A percentile compares a stretch with the other conserved stretches of the same genome.
These are phyloP conservation scores for Ceratocystiopsis brevicomis DNA, from an alignment of 2,329 filamentous ascomycete genomes.

Conservation along the genomic window DNA sequence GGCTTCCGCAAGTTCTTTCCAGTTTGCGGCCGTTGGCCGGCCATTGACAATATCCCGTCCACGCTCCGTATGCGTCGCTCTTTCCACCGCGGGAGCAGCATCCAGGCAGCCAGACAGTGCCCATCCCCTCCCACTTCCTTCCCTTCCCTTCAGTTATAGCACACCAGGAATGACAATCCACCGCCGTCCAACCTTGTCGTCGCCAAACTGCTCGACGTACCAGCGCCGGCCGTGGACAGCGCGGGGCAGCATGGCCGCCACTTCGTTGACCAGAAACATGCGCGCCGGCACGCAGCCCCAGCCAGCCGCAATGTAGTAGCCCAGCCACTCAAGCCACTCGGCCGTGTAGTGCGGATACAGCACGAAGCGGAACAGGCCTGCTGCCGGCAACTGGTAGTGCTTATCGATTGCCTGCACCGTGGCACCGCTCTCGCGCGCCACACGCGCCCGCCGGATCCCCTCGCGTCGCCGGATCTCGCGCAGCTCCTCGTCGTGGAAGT, in stretches of 20 bases:
- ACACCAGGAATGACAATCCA: constrained; percentile 51
- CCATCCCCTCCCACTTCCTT: too few species aligned
- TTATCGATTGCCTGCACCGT: constrained; percentile 38
- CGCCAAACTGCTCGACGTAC: constrained; percentile 79
- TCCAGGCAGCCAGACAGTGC: too few species aligned
- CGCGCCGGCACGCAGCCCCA: constrained; percentile 54
- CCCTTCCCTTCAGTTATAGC: constrained; percentile 10
- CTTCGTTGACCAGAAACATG: constrained; percentile 68
- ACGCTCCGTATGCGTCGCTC: too few species aligned
- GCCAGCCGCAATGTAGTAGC: constrained; percentile 63
- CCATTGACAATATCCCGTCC: too few species aligned
- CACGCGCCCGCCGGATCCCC: constrained; percentile 33
- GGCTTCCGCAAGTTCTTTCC: too few species aligned
- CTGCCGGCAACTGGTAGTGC: constrained; percentile 71
- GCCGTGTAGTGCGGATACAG: constrained; percentile 88
- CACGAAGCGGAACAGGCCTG: constrained; percentile 64
- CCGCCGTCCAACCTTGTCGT: constrained; percentile 54
- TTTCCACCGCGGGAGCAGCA: too few species aligned
- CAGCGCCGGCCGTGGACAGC: constrained; percentile 64
- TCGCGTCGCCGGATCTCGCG: constrained; percentile 67
- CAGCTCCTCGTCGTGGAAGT: constrained; percentile 76
- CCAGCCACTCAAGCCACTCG: constrained; percentile 92
- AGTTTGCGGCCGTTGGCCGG: too few species aligned
- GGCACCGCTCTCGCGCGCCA: constrained; percentile 19
- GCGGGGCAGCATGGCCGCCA: constrained; percentile 76